phyloP scores from a whole-genome alignment of 73 alveolate genomes.

The Symbiodinium pilosum region DNA sequence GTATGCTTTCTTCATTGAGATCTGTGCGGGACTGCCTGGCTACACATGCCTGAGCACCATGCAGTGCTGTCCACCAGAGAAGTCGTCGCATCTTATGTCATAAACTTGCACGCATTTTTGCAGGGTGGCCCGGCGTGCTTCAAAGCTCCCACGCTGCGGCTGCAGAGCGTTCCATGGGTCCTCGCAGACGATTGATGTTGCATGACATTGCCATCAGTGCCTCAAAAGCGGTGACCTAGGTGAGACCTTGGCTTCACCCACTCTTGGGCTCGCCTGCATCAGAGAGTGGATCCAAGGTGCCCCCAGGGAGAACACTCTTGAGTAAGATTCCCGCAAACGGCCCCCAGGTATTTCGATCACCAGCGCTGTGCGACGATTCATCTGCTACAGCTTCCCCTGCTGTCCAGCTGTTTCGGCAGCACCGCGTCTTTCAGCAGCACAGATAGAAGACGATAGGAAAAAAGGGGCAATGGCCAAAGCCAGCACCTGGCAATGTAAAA shows the following conservation, averaged over 20 bases:
- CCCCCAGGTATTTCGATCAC: background rate
- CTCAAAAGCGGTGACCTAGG: conserved; percentile 2
- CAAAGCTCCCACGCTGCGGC: background rate
- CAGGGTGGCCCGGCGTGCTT: background rate
- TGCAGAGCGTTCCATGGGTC: background rate
- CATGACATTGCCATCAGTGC: background rate
- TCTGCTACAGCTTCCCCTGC: background rate
- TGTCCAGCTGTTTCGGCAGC: conserved; percentile 34
- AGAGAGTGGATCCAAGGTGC: background rate
- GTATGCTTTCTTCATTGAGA: background rate
- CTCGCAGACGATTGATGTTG: background rate
- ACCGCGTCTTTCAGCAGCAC: background rate
- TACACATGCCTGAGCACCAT: background rate
- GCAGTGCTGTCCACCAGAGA: too few species aligned
- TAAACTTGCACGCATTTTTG: background rate
- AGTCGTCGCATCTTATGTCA: too few species aligned
- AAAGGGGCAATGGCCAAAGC: too few species aligned
- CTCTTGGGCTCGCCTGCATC: background rate
- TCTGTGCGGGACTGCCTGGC: background rate
- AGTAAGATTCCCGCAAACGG: too few species aligned
- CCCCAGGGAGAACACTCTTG: too few species aligned
- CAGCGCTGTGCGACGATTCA: background rate
- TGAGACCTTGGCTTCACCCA: conserved; percentile 54
- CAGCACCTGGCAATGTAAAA: too few species aligned
- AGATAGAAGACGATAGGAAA: too few species aligned